Base-by-base conservation (phyloP, 2,329 filamentous ascomycete genomes). In the Nigrospora oryzae region DNA sequence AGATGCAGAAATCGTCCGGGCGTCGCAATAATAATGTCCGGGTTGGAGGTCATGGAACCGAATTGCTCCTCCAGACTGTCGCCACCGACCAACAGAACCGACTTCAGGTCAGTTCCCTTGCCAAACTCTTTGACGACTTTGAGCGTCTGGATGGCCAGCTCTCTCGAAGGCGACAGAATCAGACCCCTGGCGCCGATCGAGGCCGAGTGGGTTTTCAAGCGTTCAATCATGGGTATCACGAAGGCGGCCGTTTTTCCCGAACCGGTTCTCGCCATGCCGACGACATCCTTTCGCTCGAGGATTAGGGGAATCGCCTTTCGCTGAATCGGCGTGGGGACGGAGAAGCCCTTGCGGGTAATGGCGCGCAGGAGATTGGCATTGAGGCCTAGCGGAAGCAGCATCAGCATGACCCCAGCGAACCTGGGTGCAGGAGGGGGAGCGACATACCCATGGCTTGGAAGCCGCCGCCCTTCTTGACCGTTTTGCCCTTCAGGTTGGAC, bases 211-310 rank as follows among this genome's bases (percentile, higher is more conserved):
- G 81, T 77, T 64, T 90, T 94, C 49, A 98, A 71, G 53, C 84
- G 86, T 69, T 98, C 89, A 49, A 98, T 89, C 91, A 98, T 95
- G 37, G 93, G 93, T 52, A 98, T 94, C 23, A 97, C 89, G 64
- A 98, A 98, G 17, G 93, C 93, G 1, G 90, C 93, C 1, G 94
- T 98, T 72, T 98, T 98, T 70, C 93, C 93, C 16, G 90, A 97
- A 62, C 93, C 93, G n/a, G 94, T 98, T 53, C 94, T 78, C 8
- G 93, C 93, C 93, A 98, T 98, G 53, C 90, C 94, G 19, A 98
- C 91, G n/a, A 97, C 87, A 74, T 98, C 93, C 66, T 89, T 87
- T 44, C 85, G 80, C 49, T 94, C 86, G 55, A 97, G 73, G 45
- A 98, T 81, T 45, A 97, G 73, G 4, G 93, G 94, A 40, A 98